Conservation (phyloP, 2,329 filamentous ascomycete species). For the Podosphaera fusca region DNA sequence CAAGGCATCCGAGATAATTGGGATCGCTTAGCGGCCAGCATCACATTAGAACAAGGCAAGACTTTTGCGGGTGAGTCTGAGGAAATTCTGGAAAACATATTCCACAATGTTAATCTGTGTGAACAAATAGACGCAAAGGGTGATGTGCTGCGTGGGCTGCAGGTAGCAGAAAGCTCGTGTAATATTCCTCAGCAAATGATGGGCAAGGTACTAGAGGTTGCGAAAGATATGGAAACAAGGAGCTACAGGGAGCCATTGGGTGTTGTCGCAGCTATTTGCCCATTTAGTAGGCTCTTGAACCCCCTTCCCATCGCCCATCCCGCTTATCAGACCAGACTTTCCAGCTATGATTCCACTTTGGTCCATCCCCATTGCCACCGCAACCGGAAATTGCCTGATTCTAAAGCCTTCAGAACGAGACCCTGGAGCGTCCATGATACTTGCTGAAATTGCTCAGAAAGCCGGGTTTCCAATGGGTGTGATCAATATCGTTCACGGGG, state of each 20-base stretch:
- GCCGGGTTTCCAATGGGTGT: slow-evolving; percentile 66
- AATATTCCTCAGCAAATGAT: slow-evolving; percentile 62
- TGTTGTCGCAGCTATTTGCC: slow-evolving; percentile 64
- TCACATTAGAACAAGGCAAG: slow-evolving; percentile 75
- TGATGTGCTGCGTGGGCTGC: slow-evolving; percentile 59
- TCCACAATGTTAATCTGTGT: not conserved
- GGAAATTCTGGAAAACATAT: not conserved
- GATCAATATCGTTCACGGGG: slow-evolving; percentile 62
- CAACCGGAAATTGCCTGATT: slow-evolving; percentile 65
- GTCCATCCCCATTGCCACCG: slow-evolving; percentile 66
- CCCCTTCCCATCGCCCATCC: not conserved
- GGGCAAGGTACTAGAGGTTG: slow-evolving; percentile 63
- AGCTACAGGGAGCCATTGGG: slow-evolving; percentile 64
- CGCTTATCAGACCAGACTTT: slow-evolving; percentile 34
- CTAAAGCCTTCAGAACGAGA: slow-evolving; percentile 75
- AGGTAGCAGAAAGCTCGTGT: slow-evolving; percentile 67
- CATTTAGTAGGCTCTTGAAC: slow-evolving; percentile 40
- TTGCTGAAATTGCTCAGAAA: slow-evolving; percentile 57
- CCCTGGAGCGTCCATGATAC: slow-evolving; percentile 65
- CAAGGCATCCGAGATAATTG: slow-evolving; percentile 61
- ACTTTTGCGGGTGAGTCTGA: slow-evolving; percentile 35
- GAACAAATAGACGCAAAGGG: slow-evolving; percentile 39
- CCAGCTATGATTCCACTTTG: slow-evolving; percentile 85
- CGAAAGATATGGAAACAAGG: slow-evolving; percentile 76
- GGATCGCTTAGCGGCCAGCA: slow-evolving; percentile 65